Evolutionary conservation across 202 grass and related monocot species (phyloP).

Genomic region (Dendrocalamus latiflorus): DNA sequence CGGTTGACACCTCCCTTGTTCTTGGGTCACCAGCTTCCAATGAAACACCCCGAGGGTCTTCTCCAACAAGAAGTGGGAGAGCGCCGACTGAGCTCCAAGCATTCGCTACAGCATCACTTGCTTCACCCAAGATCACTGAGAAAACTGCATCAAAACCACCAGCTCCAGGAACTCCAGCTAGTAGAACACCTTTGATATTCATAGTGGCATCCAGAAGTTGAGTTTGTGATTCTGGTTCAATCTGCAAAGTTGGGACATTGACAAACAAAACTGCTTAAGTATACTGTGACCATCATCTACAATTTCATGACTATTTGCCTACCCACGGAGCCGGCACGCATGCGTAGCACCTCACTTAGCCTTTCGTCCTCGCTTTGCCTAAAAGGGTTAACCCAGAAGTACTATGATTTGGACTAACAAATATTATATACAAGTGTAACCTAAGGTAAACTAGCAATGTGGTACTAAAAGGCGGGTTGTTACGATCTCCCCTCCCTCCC

Average conservation of each 20-base stretch:
- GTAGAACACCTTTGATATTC: constrained; percentile 59
- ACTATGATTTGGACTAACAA: too few species aligned
- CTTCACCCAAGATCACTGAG: not conserved
- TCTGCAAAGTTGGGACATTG: constrained; percentile 39
- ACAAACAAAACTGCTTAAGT: not conserved
- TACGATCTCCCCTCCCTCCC: too few species aligned
- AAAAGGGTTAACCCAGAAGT: too few species aligned
- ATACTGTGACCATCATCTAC: constrained; percentile 4
- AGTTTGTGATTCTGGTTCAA: constrained; percentile 84
- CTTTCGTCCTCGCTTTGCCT: too few species aligned
- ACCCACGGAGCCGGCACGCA: too few species aligned
- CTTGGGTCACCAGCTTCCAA: constrained; percentile 36
- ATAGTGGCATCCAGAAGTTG: constrained; percentile 69
- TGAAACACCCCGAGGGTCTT: constrained; percentile 69
- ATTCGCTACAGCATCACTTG: not conserved
- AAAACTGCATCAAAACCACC: not conserved
- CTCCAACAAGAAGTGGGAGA: constrained; percentile 31
- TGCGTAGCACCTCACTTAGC: too few species aligned
- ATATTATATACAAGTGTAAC: too few species aligned
- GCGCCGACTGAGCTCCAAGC: not conserved
- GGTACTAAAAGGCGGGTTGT: too few species aligned
- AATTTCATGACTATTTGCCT: constrained; percentile 4
- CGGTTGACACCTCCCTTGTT: not conserved
- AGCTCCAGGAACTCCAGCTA: not conserved
- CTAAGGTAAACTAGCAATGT: too few species aligned